Evolutionary conservation across 1,284 basidiomycete species (phyloP).

Genomic region (Moesziomyces sp.): DNA sequence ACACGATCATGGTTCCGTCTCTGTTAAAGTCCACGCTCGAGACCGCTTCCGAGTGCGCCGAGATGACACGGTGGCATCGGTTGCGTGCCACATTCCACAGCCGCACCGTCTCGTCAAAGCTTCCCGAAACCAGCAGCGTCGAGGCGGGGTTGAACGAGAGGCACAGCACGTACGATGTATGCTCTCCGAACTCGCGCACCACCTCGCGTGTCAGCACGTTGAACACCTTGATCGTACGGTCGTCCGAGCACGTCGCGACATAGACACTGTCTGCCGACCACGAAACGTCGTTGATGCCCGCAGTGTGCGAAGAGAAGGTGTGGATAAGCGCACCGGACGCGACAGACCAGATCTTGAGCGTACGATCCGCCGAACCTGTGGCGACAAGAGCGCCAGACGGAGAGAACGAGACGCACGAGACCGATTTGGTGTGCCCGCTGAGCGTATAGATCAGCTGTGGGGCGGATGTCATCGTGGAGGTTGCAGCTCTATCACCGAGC

Average conservation of each 20-base stretch:
- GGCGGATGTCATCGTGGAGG: background rate
- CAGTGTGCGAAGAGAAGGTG: constrained; percentile 34
- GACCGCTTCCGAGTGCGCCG: constrained; percentile 96
- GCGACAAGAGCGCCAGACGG: constrained; percentile 69
- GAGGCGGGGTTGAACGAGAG: constrained; percentile 88
- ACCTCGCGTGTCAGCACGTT: constrained; percentile 28
- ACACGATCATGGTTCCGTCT: constrained; percentile 92
- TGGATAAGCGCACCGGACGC: constrained; percentile 41
- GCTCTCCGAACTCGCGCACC: constrained; percentile 73
- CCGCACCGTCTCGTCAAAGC: constrained; percentile 92
- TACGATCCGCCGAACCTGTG: constrained; percentile 67
- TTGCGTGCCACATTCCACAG: constrained; percentile 90
- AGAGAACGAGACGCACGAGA: constrained; percentile 70
- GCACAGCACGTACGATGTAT: constrained; percentile 94
- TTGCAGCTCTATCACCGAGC: background rate
- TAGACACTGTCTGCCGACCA: constrained; percentile 60
- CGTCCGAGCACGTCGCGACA: constrained; percentile 61
- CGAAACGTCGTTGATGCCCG: constrained; percentile 58
- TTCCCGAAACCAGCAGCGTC: constrained; percentile 88
- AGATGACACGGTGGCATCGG: constrained; percentile 68
- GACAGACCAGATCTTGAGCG: constrained; percentile 62
- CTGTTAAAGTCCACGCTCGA: constrained; percentile 91
- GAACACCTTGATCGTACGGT: constrained; percentile 51
- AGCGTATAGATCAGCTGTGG: constrained; percentile 67
- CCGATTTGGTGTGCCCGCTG: constrained; percentile 68